Base-by-base conservation (phyloP, 1,284 basidiomycete species). In the Cutaneotrichosporon cyanovorans region DNA sequence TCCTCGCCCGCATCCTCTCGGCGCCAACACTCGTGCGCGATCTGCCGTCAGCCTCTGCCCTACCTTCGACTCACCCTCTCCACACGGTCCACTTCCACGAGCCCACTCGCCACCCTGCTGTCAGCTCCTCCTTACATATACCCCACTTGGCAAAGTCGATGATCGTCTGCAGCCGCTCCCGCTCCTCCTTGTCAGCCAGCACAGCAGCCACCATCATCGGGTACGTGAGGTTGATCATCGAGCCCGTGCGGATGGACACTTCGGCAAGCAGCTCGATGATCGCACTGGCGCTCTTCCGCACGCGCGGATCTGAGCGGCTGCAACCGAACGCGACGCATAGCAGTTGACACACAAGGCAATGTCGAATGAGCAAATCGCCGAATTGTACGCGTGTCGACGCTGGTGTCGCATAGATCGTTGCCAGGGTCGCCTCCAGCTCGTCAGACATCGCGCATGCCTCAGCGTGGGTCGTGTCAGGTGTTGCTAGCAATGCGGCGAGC, bases 111-210 rank as follows among this genome's bases (percentile, higher is more conserved):
- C 7, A 42, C 25, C 11, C 50, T 46, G 34, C 6, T 12, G 40
- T 47, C 36, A 38, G 41, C 7, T 28, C 25, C 25, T 28, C 7
- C 8, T 28, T 28, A 7, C 25, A 28, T 12, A 7, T 28, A n/a
- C n/a, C n/a, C n/a, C 47, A 49, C 49, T 46, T 50, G 12, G 45
- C 37, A 43, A 52, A 48, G 37, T 52, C 50, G 20, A 52, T 42
- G 32, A 52, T 31, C 19, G 35, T 40, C 40, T 52, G 46, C 33
- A 52, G 18, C 2, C 50, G 46, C 16, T 42, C 25, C 23, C 41
- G 39, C 20, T 52, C 46, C 21, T 45, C 46, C 20, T 31, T 35
- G 7, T 39, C 36, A 8, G 45, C 32, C 11, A 48, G 42, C 4
- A 32, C 42, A 0, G 46, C 43, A 3, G 30, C 46, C 3, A 52